Conservation (phyloP, 805 yeast genomes). For the Tetrapisispora arboricola region DNA sequence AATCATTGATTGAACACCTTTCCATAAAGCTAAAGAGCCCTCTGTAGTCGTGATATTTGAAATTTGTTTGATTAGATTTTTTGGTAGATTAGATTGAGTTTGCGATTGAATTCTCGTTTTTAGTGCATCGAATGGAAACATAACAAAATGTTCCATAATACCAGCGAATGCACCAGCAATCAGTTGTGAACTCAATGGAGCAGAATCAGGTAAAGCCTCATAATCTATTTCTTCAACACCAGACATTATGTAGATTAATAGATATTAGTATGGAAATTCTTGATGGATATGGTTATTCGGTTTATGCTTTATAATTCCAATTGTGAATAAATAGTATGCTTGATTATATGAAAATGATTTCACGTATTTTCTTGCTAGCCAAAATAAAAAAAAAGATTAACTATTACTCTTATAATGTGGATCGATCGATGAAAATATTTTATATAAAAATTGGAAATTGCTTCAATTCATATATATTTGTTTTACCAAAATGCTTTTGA, state of each 20-base stretch:
- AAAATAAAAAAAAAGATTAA: too few species aligned
- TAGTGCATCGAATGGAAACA: constrained; percentile 93
- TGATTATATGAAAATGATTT: too few species aligned
- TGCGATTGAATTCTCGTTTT: constrained; percentile 93
- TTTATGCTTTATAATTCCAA: too few species aligned
- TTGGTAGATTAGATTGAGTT: constrained; percentile 17
- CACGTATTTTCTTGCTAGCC: too few species aligned
- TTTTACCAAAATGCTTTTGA: too few species aligned
- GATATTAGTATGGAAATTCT: background rate
- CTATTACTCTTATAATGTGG: too few species aligned
- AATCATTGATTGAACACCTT: constrained; percentile 86
- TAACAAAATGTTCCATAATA: constrained; percentile 95
- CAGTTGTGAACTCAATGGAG: constrained; percentile 73
- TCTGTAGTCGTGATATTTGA: constrained; percentile 74
- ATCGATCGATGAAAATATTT: too few species aligned
- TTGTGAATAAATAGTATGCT: too few species aligned
- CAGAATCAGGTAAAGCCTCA: constrained; percentile 82
- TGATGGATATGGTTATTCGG: too few species aligned
- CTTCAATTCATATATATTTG: too few species aligned
- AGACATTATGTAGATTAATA: background rate
- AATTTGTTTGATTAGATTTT: constrained; percentile 53
- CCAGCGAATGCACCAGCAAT: constrained; percentile 99
- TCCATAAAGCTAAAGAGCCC: constrained; percentile 84
- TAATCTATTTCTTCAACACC: constrained; percentile 53
- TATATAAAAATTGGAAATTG: too few species aligned